Evolutionary conservation across 2,329 filamentous ascomycete genomes (phyloP).

Genomic region (Beauveria brongniartii): DNA sequence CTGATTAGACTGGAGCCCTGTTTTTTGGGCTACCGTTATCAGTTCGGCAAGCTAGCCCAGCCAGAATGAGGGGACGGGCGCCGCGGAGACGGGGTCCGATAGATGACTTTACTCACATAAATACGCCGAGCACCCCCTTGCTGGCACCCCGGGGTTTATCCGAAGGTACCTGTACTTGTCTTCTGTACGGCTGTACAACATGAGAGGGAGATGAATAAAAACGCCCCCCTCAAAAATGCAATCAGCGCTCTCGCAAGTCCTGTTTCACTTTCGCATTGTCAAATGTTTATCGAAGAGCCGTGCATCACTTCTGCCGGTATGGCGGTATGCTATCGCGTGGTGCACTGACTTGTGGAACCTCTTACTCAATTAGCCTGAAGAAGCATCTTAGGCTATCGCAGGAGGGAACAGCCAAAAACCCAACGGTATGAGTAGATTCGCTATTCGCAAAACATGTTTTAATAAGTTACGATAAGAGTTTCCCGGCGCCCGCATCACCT

Average conservation of each 20-base stretch:
- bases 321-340: neutral
- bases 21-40: slow-evolving; percentile 7
- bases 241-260: too few species aligned
- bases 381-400: neutral
- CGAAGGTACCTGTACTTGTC: too few species aligned
- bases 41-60: neutral
- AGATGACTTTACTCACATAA: neutral
- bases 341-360: neutral
- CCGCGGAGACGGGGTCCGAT: neutral
- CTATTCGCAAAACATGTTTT: too few species aligned
- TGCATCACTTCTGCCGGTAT: neutral
- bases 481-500: neutral
- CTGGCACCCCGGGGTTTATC: too few species aligned
- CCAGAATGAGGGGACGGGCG: slow-evolving; percentile 1
- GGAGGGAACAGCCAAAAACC: neutral
- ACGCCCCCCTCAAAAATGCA: too few species aligned
- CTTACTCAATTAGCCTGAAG: neutral
- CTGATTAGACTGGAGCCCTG: neutral
- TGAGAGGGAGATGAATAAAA: too few species aligned
- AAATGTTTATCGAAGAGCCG: neutral
- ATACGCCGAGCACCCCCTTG: neutral
- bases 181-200: too few species aligned
- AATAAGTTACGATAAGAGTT: neutral
- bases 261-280: too few species aligned
- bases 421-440: neutral